Evolutionary conservation across 192 early-diverging fungal species (phyloP).

Genomic region (Radiomyces spectabilis): DNA sequence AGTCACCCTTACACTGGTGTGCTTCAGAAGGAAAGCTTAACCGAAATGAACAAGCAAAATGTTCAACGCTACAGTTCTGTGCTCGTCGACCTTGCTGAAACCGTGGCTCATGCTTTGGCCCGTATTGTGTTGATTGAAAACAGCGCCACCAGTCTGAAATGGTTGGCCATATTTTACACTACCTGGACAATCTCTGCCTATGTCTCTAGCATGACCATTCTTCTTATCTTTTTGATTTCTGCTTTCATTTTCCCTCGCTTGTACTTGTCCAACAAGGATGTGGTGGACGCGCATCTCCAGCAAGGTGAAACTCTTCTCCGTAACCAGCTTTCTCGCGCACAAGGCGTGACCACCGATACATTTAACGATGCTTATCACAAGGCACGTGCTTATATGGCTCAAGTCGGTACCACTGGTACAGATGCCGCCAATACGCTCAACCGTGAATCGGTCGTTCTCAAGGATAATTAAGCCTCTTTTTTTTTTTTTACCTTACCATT

Average conservation of each 20-base stretch:
- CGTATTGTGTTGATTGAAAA: conserved; percentile 16
- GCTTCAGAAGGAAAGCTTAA: neutral
- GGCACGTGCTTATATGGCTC: conserved; percentile 9
- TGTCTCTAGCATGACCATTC: conserved; percentile 5
- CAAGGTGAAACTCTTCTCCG: conserved; percentile 7
- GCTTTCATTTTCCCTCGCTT: conserved; percentile 17
- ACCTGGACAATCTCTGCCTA: conserved; percentile 13
- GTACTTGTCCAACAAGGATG: conserved; percentile 17
- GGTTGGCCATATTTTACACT: conserved; percentile 7
- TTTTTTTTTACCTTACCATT: no score
- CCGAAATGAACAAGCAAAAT: conserved; percentile 1
- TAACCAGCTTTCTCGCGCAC: neutral
- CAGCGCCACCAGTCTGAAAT: conserved; percentile 6
- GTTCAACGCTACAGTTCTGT: conserved; percentile 3
- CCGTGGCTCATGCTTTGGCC: conserved; percentile 2
- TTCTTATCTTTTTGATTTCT: conserved; percentile 2
- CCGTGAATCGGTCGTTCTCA: conserved; percentile 1
- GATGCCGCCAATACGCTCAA: conserved; percentile 18
- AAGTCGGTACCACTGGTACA: conserved; percentile 15
- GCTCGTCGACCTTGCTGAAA: conserved; percentile 4
- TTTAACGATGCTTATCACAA: conserved; percentile 13
- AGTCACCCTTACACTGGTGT: conserved; percentile 4
- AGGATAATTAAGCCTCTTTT: conserved; percentile 13
- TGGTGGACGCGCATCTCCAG: conserved; percentile 10
- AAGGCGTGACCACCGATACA: neutral